Percentiles rank a stretch among this genome's conserved stretches.
Evolutionary conservation across 805 yeast species (phyloP).

Genomic region (Saturnispora galanensis): DNA sequence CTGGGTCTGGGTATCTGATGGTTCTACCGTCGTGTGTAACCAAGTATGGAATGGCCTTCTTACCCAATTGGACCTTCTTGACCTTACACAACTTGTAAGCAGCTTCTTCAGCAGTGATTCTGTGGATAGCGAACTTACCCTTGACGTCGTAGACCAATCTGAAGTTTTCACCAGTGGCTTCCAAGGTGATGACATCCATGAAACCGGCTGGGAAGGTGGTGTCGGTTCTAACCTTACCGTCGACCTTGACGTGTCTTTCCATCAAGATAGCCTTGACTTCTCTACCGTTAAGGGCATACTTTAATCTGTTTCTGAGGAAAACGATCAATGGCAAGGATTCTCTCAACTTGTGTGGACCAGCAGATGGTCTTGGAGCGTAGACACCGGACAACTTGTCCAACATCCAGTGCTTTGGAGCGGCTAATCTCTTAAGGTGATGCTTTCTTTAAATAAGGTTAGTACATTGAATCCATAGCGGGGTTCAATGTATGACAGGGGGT

Average conservation of each 20-base stretch:
- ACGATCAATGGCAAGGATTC: conserved; percentile 96
- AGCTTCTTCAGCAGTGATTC: conserved; percentile 98
- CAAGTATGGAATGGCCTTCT: conserved; percentile 96
- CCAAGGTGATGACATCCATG: conserved; percentile 97
- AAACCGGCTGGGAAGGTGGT: conserved; percentile 98
- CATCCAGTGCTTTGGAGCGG: conserved; percentile 99
- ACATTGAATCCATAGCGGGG: not conserved
- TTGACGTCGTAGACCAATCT: conserved; percentile 96
- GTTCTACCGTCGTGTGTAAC: conserved; percentile 99
- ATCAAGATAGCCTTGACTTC: conserved; percentile 96
- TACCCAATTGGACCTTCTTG: conserved; percentile 96
- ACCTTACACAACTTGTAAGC: conserved; percentile 97
- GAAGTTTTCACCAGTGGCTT: conserved; percentile 98
- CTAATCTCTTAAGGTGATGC: conserved; percentile 99
- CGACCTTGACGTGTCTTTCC: conserved; percentile 98
- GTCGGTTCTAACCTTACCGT: conserved; percentile 99
- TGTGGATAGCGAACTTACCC: conserved; percentile 99
- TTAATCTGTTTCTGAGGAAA: conserved; percentile 96
- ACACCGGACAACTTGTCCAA: conserved; percentile 99
- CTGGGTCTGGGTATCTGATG: conserved; percentile 98
- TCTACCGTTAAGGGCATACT: conserved; percentile 98
- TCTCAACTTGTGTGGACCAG: conserved; percentile 99
- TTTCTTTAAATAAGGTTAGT: conserved; percentile 42
- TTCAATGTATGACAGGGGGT: not conserved
- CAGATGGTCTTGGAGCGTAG: conserved; percentile 99